phyloP scores from a whole-genome alignment of 306 rosid genomes.

The Prunus mira region DNA sequence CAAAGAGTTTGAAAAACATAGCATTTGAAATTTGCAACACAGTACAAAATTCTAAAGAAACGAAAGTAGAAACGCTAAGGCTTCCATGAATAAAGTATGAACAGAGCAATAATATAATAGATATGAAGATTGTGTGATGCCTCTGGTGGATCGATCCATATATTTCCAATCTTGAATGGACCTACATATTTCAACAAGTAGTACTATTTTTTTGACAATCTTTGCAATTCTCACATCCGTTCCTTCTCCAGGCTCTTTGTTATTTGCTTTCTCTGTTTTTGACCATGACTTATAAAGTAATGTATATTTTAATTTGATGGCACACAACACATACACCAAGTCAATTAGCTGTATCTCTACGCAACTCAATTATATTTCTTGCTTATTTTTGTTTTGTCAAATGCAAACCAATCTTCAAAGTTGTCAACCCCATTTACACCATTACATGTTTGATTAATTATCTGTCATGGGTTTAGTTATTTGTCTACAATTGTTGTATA shows the following conservation, averaged over 20 bases:
- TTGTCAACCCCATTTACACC: too few relatives aligned
- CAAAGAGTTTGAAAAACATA: too few relatives aligned
- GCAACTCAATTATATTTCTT: neutral
- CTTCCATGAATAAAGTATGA: neutral
- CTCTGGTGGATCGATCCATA: too few relatives aligned
- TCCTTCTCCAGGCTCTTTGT: neutral
- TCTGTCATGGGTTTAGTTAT: too few relatives aligned
- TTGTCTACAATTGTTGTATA: too few relatives aligned
- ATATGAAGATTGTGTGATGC: too few relatives aligned
- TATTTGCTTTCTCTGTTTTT: neutral
- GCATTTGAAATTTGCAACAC: too few relatives aligned
- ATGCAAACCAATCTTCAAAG: too few relatives aligned
- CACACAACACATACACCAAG: slow-evolving; percentile 3
- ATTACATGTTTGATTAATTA: too few relatives aligned
- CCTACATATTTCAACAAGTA: neutral
- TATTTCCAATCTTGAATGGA: neutral
- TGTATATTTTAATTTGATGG: neutral
- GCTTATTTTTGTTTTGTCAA: too few relatives aligned
- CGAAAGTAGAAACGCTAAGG: too few relatives aligned
- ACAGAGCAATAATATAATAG: neutral
- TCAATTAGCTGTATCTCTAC: slow-evolving; percentile 1
- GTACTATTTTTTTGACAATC: neutral
- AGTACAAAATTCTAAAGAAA: too few relatives aligned
- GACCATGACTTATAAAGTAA: neutral
- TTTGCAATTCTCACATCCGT: neutral